Evolutionary conservation across 139 green algal species (phyloP).

Genomic region (Desmodesmus armatus): DNA sequence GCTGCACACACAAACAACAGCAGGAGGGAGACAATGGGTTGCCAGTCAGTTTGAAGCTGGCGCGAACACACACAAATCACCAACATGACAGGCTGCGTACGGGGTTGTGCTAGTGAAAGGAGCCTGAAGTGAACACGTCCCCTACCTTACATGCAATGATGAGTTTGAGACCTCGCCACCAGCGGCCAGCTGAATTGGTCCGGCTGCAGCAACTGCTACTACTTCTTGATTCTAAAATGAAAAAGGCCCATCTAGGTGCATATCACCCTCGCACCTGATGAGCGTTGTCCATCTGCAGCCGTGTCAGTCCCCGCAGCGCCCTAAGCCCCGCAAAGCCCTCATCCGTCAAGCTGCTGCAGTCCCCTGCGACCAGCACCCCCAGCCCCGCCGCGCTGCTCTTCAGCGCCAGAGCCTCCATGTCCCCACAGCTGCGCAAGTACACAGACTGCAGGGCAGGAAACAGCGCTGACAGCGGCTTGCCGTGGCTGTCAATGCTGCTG

Average conservation of each 20-base stretch:
- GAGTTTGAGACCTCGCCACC: no score
- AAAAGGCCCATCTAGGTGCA: no score
- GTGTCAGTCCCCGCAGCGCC: background rate
- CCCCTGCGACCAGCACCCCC: conserved; percentile 24
- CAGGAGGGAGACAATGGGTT: background rate
- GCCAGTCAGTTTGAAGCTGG: background rate
- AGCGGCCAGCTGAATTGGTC: no score
- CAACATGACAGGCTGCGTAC: background rate
- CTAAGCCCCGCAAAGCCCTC: conserved; percentile 27
- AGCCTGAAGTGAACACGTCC: no score
- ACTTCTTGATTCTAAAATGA: no score
- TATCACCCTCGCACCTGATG: no score
- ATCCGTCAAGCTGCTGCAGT: conserved; percentile 14
- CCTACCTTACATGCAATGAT: no score
- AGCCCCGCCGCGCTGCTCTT: background rate
- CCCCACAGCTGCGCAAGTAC: conserved; percentile 11
- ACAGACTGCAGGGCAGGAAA: conserved; percentile 5
- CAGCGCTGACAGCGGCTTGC: conserved; percentile 16
- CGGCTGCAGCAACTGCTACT: no score
- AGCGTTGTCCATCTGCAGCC: conserved; percentile 9
- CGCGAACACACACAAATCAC: background rate
- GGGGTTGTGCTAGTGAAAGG: background rate
- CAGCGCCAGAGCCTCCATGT: conserved; percentile 33
- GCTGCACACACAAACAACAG: conserved; percentile 5
- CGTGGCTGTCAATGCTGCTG: conserved; percentile 14